These are phyloP conservation scores for Botryosphaeria dothidea DNA, from an alignment of 2,329 filamentous ascomycete genomes.

Conservation along the genomic window DNA sequence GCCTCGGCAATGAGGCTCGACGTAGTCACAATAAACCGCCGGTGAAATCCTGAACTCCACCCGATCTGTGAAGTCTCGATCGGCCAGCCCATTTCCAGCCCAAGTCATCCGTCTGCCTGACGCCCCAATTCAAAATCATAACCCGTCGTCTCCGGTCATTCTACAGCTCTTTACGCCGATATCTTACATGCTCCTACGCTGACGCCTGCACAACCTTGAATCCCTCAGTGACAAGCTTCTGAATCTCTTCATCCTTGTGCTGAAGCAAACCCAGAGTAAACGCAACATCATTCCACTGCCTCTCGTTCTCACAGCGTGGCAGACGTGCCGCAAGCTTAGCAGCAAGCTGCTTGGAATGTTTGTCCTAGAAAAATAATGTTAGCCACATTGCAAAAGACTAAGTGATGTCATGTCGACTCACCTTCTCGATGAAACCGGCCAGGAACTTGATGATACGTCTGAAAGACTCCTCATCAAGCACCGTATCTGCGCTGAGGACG, in stretches of 20 bases:
- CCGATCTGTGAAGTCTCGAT: neutral
- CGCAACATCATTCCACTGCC: constrained; percentile 97
- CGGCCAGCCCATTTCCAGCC: neutral
- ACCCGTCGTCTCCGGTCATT: neutral
- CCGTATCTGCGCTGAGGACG: constrained; percentile 78
- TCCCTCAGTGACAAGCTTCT: constrained; percentile 72
- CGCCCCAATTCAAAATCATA: neutral
- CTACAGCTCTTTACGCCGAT: neutral
- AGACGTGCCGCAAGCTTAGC: constrained; percentile 89
- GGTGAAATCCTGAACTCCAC: neutral
- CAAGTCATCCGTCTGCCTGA: neutral
- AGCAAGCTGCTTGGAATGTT: constrained; percentile 91
- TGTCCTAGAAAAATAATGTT: constrained; percentile 66
- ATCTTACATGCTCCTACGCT: neutral
- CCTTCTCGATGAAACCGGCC: constrained; percentile 96
- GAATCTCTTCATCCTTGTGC: constrained; percentile 90
- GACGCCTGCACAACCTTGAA: constrained; percentile 56
- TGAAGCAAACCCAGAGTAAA: constrained; percentile 86
- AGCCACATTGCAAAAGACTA: constrained; percentile 22
- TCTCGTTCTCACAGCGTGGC: constrained; percentile 81
- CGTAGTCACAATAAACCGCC: neutral
- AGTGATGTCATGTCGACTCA: constrained; percentile 43
- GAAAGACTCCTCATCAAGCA: constrained; percentile 82
- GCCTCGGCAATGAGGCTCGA: neutral
- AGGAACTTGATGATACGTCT: constrained; percentile 87